A percentile compares a stretch with the other conserved stretches of the same genome.
Conservation (phyloP, 2,329 filamentous ascomycete species). For the Coccinonectria pachysandricola region DNA sequence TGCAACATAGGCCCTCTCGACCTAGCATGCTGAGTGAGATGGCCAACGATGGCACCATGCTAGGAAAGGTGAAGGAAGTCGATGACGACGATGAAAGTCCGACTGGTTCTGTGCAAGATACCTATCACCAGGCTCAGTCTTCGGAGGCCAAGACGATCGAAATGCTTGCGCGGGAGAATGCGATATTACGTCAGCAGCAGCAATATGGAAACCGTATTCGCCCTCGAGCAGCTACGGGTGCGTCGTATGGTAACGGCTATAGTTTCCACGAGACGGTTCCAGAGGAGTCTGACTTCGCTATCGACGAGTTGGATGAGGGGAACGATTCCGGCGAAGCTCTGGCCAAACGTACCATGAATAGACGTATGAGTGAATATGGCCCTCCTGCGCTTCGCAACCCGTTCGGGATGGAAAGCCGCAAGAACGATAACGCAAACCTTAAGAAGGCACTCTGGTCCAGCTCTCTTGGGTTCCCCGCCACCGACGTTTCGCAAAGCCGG, state of each 20-base stretch:
- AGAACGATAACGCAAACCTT: constrained; percentile 45
- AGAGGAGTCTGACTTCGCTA: constrained; percentile 61
- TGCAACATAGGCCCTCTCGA: constrained; percentile 73
- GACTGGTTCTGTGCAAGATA: constrained; percentile 38
- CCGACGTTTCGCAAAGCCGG: constrained; percentile 60
- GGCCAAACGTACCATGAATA: constrained; percentile 34
- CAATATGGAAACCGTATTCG: constrained; percentile 43
- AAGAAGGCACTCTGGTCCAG: constrained; percentile 64
- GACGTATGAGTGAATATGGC: constrained; percentile 49
- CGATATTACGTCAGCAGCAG: constrained; percentile 46
- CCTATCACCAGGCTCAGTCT: constrained; percentile 42
- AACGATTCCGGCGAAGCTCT: constrained; percentile 40
- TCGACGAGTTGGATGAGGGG: constrained; percentile 58
- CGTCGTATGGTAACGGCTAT: constrained; percentile 47
- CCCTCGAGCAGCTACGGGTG: constrained; percentile 47
- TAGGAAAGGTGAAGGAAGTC: constrained; percentile 61
- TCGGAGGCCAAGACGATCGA: constrained; percentile 54
- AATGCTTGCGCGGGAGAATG: constrained; percentile 51
- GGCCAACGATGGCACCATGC: constrained; percentile 50
- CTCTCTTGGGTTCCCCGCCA: constrained; percentile 54
- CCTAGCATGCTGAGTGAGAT: constrained; percentile 68
- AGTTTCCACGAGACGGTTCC: constrained; percentile 49
- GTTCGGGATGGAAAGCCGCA: constrained; percentile 48
- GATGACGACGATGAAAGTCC: constrained; percentile 55
- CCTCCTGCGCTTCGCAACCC: constrained; percentile 35